A percentile compares a stretch with the other conserved stretches of the same genome.
phyloP scores from a whole-genome alignment of 2,329 filamentous ascomycete genomes.

The Parascedosporium putredinis region DNA sequence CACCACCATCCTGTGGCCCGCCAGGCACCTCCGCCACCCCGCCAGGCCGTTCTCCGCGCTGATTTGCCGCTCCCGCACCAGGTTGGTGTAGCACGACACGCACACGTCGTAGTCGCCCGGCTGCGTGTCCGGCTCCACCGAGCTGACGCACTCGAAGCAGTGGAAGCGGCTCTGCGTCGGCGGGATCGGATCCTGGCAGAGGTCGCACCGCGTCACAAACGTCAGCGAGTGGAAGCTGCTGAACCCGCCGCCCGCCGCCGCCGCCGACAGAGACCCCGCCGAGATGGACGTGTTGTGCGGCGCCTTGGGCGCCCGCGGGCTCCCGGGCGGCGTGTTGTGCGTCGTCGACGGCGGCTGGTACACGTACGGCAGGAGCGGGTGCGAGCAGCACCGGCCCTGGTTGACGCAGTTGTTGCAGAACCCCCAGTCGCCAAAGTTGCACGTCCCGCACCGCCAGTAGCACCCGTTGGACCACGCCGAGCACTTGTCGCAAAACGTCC shows the following conservation, averaged over 20 bases:
- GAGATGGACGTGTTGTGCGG: constrained; percentile 36
- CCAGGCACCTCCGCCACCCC: constrained; percentile 75
- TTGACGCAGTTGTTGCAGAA: constrained; percentile 86
- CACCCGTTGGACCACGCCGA: constrained; percentile 64
- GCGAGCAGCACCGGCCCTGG: constrained; percentile 68
- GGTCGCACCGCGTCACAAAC: constrained; percentile 67
- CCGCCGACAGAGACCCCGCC: constrained; percentile 35
- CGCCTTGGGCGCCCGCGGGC: constrained; percentile 29
- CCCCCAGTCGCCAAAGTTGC: constrained; percentile 91
- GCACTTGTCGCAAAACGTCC: constrained; percentile 77
- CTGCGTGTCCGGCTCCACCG: constrained; percentile 31
- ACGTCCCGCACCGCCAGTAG: constrained; percentile 80
- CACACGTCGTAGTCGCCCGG: constrained; percentile 84
- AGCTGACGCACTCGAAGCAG: constrained; percentile 62
- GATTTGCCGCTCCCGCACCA: constrained; percentile 55
- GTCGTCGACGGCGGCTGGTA: constrained; percentile 37
- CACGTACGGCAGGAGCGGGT: constrained; percentile 67
- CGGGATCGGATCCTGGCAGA: constrained; percentile 64
- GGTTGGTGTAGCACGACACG: constrained; percentile 60
- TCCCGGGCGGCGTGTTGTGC: constrained; percentile 24
- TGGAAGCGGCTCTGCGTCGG: constrained; percentile 64
- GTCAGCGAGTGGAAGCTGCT: constrained; percentile 56
- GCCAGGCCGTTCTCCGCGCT: constrained; percentile 63
- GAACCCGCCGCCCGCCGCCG: constrained; percentile 31
- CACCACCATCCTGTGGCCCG: constrained; percentile 75